Conservation (phyloP, 31 red algal genomes). For the Odonthalia washingtoniensis region DNA sequence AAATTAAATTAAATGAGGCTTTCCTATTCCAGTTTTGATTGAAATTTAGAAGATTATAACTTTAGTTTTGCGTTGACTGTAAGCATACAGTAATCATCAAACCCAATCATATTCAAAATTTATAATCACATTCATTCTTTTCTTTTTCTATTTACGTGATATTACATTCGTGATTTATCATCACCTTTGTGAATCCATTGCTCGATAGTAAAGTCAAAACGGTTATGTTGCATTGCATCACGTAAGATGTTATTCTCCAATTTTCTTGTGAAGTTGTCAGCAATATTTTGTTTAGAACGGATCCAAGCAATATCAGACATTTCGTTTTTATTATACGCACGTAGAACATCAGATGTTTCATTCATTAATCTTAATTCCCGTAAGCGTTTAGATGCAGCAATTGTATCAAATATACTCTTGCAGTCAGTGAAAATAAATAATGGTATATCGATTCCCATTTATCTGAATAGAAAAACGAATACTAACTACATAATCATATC, state of each 20-base stretch:
- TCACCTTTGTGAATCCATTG: not conserved
- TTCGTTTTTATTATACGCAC: not conserved
- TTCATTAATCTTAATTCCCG: not conserved
- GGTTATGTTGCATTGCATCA: not conserved
- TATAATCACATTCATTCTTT: too few species aligned
- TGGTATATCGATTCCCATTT: not conserved
- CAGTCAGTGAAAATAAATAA: not conserved
- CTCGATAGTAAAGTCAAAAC: not conserved
- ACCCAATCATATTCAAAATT: too few species aligned
- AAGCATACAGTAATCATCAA: too few species aligned
- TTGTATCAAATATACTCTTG: not conserved
- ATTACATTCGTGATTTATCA: too few species aligned
- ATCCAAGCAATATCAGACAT: not conserved
- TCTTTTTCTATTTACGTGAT: too few species aligned
- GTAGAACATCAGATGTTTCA: not conserved
- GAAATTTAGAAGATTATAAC: too few species aligned
- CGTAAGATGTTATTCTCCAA: not conserved
- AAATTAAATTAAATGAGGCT: too few species aligned
- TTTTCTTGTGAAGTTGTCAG: not conserved
- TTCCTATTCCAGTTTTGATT: too few species aligned
- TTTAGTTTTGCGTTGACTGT: too few species aligned
- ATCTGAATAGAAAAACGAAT: not conserved
- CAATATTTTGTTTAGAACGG: not conserved
- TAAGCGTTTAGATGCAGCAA: not conserved
- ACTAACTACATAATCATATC: slow-evolving; percentile 8